Base-by-base conservation (phyloP, 169 alveolate genomes). In the Plasmodium gonderi region DNA sequence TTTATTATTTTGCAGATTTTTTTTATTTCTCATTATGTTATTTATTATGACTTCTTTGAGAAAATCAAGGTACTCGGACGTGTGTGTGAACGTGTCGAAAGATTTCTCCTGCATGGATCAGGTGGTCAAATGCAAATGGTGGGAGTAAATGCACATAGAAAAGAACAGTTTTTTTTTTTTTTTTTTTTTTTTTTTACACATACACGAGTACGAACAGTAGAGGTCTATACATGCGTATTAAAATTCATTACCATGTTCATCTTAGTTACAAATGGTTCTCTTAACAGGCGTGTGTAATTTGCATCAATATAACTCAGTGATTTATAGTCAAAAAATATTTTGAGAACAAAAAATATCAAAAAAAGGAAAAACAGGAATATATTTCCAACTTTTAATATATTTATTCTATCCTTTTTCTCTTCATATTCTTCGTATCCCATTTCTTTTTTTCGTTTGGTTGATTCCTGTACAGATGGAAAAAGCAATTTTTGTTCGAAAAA, bases 21-120 rank as follows among this genome's bases (percentile, higher is more conserved):
- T 85, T 17, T 85, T 85, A 75, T 85, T 85, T 75, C 49, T 85
- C 92, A 85, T 85, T 38, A 85, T 85, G 49, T 85, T 85, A 38
- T 85, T 74, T 85, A 85, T 23, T 44, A 85, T 31, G 4, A 85
- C 47, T n/a, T 60, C 54, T 29, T 74, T 85, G 77, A 85, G 78
- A 45, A 74, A 85, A 11, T 85, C 49, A 3, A 49, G 65, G 23
- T 85, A 74, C 60, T 85, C 92, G 31, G 75, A 23, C 8, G 83
- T 14, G 2, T 23, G 65, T 0, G 87, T 51, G 31, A 85, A 42
- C 23, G 85, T 85, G 44, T 85, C 87, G 36, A 38, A 85, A 3
- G 87, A 85, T 49, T 74, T 85, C 33, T 60, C 92, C 92, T 85
- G 44, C 77, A 54, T 3, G 20, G 45, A 64, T 11, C 23, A 38